Percentiles rank a stretch among this genome's conserved stretches.
Evolutionary conservation across 257 asterid genomes (phyloP).

Genomic region (Apocynum venetum): DNA sequence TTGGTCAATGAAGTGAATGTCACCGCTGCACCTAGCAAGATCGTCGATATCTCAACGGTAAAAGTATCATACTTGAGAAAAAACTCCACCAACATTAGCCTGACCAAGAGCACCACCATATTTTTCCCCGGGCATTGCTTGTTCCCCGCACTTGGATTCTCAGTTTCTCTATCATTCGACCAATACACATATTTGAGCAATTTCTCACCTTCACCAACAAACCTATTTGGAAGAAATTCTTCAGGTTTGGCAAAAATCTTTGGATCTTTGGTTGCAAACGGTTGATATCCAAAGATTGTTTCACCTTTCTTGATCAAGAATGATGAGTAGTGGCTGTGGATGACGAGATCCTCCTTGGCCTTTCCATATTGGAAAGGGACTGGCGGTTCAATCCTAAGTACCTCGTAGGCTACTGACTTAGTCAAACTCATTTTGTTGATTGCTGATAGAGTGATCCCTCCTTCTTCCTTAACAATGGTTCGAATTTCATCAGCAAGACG

Average conservation of each 20-base stretch:
- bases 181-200: constrained; percentile 59
- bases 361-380: constrained; percentile 69
- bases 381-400: constrained; percentile 57
- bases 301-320: constrained; percentile 70
- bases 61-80: constrained; percentile 63
- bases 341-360: constrained; percentile 44
- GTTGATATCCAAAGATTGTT: constrained; percentile 69
- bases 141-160: constrained; percentile 39
- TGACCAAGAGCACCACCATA: constrained; percentile 43
- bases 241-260: constrained; percentile 40
- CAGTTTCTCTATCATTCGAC: constrained; percentile 71
- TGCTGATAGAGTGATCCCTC: constrained; percentile 36
- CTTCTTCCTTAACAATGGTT: constrained; percentile 35
- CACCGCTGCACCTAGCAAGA: constrained; percentile 42
- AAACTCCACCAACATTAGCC: constrained; percentile 63
- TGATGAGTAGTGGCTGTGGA: constrained; percentile 47
- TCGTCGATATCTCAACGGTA: constrained; percentile 29
- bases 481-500: constrained; percentile 56
- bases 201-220: constrained; percentile 52
- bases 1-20: constrained; percentile 41
- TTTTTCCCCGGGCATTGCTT: constrained; percentile 75
- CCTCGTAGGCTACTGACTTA: constrained; percentile 67
- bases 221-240: constrained; percentile 51
- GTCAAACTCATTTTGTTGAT: constrained; percentile 45
- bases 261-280: constrained; percentile 61